A percentile compares a stretch with the other conserved stretches of the same genome.
Evolutionary conservation across 148 eudicot species (phyloP).

Genomic region (Rhododendron ferrugineum): DNA sequence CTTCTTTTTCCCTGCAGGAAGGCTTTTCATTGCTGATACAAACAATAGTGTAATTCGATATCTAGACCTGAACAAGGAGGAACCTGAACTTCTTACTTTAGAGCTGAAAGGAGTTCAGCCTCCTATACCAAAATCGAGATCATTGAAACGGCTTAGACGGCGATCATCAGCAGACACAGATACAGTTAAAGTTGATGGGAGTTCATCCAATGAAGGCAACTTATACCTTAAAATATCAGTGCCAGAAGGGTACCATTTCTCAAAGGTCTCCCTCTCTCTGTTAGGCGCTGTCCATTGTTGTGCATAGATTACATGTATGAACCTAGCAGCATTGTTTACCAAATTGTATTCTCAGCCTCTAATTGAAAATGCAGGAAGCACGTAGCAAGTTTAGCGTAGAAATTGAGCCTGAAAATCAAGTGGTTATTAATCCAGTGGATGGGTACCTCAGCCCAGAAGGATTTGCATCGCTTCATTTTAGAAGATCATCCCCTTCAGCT

Average conservation of each 20-base stretch:
- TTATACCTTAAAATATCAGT: constrained; percentile 58
- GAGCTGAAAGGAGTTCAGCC: constrained; percentile 87
- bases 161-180: constrained; percentile 58
- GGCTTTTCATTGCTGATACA: constrained; percentile 77
- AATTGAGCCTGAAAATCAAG: constrained; percentile 67
- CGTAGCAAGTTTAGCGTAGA: constrained; percentile 74
- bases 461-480: constrained; percentile 61
- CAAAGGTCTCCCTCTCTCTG: constrained; percentile 60
- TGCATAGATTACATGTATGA: neutral
- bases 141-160: constrained; percentile 75
- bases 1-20: constrained; percentile 43
- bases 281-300: neutral
- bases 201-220: constrained; percentile 63
- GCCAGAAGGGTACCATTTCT: constrained; percentile 92
- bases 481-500: constrained; percentile 59
- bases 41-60: constrained; percentile 79
- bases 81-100: constrained; percentile 52
- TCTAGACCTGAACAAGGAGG: constrained; percentile 56
- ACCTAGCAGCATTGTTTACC: neutral
- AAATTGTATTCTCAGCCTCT: neutral
- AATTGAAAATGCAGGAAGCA: constrained; percentile 64
- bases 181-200: constrained; percentile 54
- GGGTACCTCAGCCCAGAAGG: constrained; percentile 78
- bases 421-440: constrained; percentile 61
- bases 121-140: constrained; percentile 56